Base-by-base conservation (phyloP, 495 filamentous ascomycete species). In the Podospora sp. region DNA sequence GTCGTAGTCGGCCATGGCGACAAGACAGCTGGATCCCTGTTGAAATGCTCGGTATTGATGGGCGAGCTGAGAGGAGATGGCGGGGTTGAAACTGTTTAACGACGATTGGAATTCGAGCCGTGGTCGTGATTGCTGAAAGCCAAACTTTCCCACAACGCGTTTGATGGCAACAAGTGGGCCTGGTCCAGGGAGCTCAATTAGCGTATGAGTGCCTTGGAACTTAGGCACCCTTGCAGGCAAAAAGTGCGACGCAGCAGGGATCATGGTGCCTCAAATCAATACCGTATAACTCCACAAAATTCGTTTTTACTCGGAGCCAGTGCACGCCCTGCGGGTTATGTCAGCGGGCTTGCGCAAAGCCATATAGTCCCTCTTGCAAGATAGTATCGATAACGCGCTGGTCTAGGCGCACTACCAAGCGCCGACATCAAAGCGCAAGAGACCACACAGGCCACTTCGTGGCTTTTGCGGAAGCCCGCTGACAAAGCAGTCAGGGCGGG, bases 1-100 rank as follows among this genome's bases (percentile, higher is more conserved):
- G 68, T 92, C 91, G 77, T 88, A 86, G 68, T 94, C 91, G 53
- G 88, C 88, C 92, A 95, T 95, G 33, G 69, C 64, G 55, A 29
- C 33, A 18, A 36, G 57, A 33, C 49, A 5, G 21, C 14, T 49
- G 6, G 25, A 22, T 11, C 22, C 29, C 21, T 6, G 26, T n/a
- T 26, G 25, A 55, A 26, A 55, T 12, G 20, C 7, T n/a, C 7
- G 14, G 8, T 22, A 6, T 22, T 7, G 14, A 55, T 9, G 14
- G 8, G 52, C 24, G 20, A n/a, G 20, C 6, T 2, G 24, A 55
- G 20, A 26, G 8, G 16, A 11, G 20, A 55, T 22, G 21, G 52
- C 20, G 52, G 8, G 52, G 52, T 55, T 55, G 52, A 22, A 11
- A 11, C 12, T 6, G 40, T 46, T 46, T 46, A 11, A 46, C 40